phyloP scores from a whole-genome alignment of 129 eudicot species.

The Escallonia herrerae region DNA sequence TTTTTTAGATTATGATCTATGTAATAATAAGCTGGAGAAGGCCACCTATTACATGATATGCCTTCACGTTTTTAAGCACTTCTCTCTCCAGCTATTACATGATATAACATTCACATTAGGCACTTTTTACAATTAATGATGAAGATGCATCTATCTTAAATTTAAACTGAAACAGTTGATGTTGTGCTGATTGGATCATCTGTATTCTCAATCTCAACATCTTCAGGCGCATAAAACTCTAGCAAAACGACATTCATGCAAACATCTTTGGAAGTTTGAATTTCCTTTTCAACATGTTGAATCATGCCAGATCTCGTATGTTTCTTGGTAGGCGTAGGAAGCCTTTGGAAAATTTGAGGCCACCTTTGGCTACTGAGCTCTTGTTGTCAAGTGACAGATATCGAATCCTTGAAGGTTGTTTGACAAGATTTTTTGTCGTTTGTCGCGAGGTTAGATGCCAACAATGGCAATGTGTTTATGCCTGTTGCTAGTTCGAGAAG shows the following conservation, averaged over 20 bases:
- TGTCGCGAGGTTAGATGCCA: conserved; percentile 50
- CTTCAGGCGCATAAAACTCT: conserved; percentile 64
- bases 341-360: conserved; percentile 77
- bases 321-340: conserved; percentile 61
- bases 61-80: too few relatives aligned
- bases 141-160: not conserved
- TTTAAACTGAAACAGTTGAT: not conserved
- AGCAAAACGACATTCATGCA: conserved; percentile 72
- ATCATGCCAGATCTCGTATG: not conserved
- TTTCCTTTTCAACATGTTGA: too few relatives aligned
- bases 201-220: conserved; percentile 27
- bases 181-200: conserved; percentile 7
- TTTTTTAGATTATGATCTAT: too few relatives aligned
- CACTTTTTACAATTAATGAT: too few relatives aligned
- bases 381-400: conserved; percentile 75
- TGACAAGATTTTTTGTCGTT: conserved; percentile 72
- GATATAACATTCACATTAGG: too few relatives aligned
- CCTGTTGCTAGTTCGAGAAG: too few relatives aligned
- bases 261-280: conserved; percentile 28
- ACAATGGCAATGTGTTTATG: not conserved
- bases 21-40: too few relatives aligned
- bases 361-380: conserved; percentile 73
- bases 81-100: too few relatives aligned
- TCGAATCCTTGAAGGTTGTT: conserved; percentile 73
- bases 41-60: too few relatives aligned